Percentiles rank a stretch among this genome's conserved stretches.
These are phyloP conservation scores for Camelina hispida DNA, from an alignment of 345 rosid species.

Conservation along the genomic window DNA sequence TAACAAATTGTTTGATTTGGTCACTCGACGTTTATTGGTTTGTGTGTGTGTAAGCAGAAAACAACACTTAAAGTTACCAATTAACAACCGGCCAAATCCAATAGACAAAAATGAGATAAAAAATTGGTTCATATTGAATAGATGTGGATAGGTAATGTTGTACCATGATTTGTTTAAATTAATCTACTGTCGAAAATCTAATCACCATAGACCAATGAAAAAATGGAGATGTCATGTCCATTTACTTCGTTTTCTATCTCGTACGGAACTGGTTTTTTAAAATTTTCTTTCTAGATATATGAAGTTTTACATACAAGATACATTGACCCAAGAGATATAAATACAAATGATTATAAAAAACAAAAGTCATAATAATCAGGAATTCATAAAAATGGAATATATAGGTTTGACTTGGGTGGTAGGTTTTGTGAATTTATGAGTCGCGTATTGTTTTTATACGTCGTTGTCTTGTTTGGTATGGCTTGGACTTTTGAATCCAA, in stretches of 20 bases:
- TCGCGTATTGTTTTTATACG: conserved; percentile 32
- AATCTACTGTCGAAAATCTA: not conserved
- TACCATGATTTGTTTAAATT: no score
- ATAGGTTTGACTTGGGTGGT: conserved; percentile 41
- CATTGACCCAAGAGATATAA: conserved; percentile 23
- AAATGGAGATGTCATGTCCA: not conserved
- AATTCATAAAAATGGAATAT: conserved; percentile 2
- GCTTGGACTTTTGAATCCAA: conserved; percentile 28
- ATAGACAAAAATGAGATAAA: no score
- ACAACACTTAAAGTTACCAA: not conserved
- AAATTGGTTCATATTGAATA: not conserved
- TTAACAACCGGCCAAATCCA: not conserved
- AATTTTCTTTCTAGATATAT: conserved; percentile 2
- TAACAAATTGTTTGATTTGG: conserved; percentile 14
- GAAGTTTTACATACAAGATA: not conserved
- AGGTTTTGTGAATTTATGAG: conserved; percentile 11
- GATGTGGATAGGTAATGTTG: not conserved
- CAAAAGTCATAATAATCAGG: conserved; percentile 32
- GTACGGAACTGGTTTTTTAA: conserved; percentile 13
- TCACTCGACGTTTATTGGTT: conserved; percentile 7
- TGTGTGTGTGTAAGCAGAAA: not conserved
- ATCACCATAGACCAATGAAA: not conserved
- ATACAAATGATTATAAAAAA: conserved; percentile 12
- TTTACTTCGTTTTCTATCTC: not conserved
- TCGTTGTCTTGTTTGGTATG: conserved; percentile 39